These are phyloP conservation scores for Calonectria leucothoes DNA, from an alignment of 2,329 filamentous ascomycete species.

Conservation along the genomic window DNA sequence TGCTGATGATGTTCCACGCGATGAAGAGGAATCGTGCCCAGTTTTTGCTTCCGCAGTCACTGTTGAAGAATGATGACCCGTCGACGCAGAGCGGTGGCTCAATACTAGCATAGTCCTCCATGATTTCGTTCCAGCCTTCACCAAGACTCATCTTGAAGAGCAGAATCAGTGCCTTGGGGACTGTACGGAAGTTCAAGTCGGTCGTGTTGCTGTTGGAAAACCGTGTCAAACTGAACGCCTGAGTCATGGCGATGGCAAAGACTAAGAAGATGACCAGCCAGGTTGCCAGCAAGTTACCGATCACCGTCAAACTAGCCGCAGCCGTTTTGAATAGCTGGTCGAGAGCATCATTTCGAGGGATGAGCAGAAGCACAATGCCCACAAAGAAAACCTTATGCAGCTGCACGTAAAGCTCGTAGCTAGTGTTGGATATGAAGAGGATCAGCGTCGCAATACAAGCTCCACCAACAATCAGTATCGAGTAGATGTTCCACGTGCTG, in stretches of 20 bases:
- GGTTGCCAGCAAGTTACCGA: slow-evolving; percentile 91
- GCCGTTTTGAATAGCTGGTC: slow-evolving; percentile 99
- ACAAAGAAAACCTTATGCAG: slow-evolving; percentile 96
- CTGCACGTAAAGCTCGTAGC: slow-evolving; percentile 75
- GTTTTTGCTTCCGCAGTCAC: slow-evolving; percentile 90
- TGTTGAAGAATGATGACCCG: slow-evolving; percentile 78
- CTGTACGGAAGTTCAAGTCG: slow-evolving; percentile 92
- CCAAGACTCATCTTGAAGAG: slow-evolving; percentile 94
- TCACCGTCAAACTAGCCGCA: slow-evolving; percentile 89
- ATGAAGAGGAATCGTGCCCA: slow-evolving; percentile 95
- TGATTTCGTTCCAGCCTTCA: slow-evolving; percentile 95
- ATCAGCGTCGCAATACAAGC: slow-evolving; percentile 84
- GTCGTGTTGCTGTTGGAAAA: slow-evolving; percentile 75
- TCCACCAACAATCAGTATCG: slow-evolving; percentile 81
- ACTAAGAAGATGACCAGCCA: slow-evolving; percentile 98
- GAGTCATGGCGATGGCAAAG: slow-evolving; percentile 95
- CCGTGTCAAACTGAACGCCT: slow-evolving; percentile 93
- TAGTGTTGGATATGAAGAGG: slow-evolving; percentile 73
- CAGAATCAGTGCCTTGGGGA: slow-evolving; percentile 92
- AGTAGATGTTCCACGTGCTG: slow-evolving; percentile 96
- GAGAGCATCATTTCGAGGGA: slow-evolving; percentile 94
- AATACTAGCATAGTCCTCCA: slow-evolving; percentile 93
- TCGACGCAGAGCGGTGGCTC: slow-evolving; percentile 84
- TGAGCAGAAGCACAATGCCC: slow-evolving; percentile 87
- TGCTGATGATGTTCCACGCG: slow-evolving; percentile 98